Conservation (phyloP, 1,284 basidiomycete species). For the Cryptococcus sp. region DNA sequence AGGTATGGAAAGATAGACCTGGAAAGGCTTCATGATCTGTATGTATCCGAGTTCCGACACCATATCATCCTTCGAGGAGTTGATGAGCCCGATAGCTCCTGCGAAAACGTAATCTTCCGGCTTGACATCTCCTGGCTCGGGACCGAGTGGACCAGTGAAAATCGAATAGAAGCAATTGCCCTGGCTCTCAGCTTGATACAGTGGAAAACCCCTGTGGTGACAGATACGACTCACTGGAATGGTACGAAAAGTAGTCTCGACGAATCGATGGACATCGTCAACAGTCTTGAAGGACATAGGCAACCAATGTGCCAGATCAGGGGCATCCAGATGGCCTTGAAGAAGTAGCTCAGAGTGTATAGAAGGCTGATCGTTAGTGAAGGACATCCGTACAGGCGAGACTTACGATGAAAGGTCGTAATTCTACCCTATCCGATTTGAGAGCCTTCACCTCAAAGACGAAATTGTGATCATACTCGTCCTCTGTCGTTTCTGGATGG, state of each 20-base stretch:
- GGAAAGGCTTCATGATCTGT: slow-evolving; percentile 22
- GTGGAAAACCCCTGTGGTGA: too few species aligned
- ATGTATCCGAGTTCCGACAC: slow-evolving; percentile 26
- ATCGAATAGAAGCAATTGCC: slow-evolving; percentile 11
- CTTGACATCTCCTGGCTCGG: slow-evolving; percentile 9
- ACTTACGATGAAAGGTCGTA: slow-evolving; percentile 17
- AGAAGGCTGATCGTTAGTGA: slow-evolving; percentile 9
- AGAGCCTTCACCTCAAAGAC: slow-evolving; percentile 22
- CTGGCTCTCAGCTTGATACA: neutral
- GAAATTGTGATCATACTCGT: slow-evolving; percentile 38
- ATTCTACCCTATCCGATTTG: slow-evolving; percentile 17
- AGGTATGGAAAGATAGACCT: slow-evolving; percentile 9
- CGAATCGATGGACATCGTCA: slow-evolving; percentile 19
- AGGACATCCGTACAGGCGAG: neutral
- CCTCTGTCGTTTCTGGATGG: slow-evolving; percentile 16
- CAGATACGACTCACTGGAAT: slow-evolving; percentile 13
- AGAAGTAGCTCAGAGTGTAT: slow-evolving; percentile 18
- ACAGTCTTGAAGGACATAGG: slow-evolving; percentile 6
- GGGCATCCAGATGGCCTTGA: slow-evolving; percentile 14
- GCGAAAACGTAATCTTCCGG: slow-evolving; percentile 25
- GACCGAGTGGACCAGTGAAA: slow-evolving; percentile 23
- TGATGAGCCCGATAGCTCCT: slow-evolving; percentile 21
- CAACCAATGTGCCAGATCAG: slow-evolving; percentile 9
- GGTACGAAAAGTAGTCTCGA: slow-evolving; percentile 11
- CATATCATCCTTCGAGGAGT: slow-evolving; percentile 20